Conservation (phyloP, 352 stramenopile genomes). For the Peronosclerospora sorghi region DNA sequence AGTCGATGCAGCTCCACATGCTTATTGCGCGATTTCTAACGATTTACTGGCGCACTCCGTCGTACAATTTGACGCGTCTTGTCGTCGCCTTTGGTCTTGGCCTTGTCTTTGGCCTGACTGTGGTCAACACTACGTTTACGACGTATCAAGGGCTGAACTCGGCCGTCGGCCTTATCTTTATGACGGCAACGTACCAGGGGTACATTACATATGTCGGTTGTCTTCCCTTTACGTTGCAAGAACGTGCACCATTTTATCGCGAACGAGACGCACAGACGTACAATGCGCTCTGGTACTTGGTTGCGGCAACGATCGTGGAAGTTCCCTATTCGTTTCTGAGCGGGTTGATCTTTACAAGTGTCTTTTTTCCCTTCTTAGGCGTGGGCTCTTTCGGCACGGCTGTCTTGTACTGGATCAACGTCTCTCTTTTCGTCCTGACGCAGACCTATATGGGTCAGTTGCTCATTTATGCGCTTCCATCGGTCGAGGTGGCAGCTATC, state of each 20-base stretch:
- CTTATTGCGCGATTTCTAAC: slow-evolving; percentile 16
- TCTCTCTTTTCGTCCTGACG: slow-evolving; percentile 21
- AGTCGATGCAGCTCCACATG: slow-evolving; percentile 15
- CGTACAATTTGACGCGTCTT: slow-evolving; percentile 74
- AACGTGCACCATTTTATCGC: slow-evolving; percentile 29
- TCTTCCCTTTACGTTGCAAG: slow-evolving; percentile 44
- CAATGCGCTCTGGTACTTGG: slow-evolving; percentile 50
- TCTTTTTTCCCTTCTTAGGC: slow-evolving; percentile 37
- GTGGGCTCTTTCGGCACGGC: slow-evolving; percentile 22
- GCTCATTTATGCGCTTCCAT: slow-evolving; percentile 21
- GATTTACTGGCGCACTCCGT: slow-evolving; percentile 58
- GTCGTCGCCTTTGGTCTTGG: slow-evolving; percentile 44
- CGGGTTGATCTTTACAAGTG: slow-evolving; percentile 28
- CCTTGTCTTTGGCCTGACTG: slow-evolving; percentile 31
- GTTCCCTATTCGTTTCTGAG: slow-evolving; percentile 39
- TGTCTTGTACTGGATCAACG: slow-evolving; percentile 30
- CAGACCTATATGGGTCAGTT: slow-evolving; percentile 29
- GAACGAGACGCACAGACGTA: slow-evolving; percentile 85
- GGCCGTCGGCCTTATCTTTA: slow-evolving; percentile 26
- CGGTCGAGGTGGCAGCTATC: slow-evolving; percentile 16
- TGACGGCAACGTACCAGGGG: slow-evolving; percentile 51
- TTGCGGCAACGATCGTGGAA: slow-evolving; percentile 71
- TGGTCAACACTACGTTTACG: background rate
- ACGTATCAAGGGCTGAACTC: slow-evolving; percentile 26
- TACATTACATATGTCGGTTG: slow-evolving; percentile 53